A percentile compares a stretch with the other conserved stretches of the same genome.
phyloP scores from a whole-genome alignment of 495 filamentous ascomycete genomes.

The Pseudevernia furfuracea region DNA sequence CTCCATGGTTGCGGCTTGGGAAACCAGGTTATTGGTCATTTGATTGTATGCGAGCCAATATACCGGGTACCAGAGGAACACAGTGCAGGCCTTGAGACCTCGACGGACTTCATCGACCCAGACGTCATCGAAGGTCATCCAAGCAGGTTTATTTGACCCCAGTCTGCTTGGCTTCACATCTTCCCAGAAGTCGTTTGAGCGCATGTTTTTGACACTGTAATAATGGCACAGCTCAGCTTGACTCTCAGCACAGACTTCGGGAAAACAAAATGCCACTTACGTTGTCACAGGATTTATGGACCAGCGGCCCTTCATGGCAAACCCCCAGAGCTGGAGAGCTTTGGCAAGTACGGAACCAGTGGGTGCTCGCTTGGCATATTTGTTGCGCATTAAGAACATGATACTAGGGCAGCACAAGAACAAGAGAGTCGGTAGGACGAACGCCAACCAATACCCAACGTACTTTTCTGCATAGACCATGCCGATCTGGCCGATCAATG shows the following conservation, averaged over 20 bases:
- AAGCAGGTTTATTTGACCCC: slow-evolving; percentile 30
- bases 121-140: slow-evolving; percentile 51
- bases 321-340: slow-evolving; percentile 51
- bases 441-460: slow-evolving; percentile 65
- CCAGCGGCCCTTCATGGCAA: slow-evolving; percentile 49
- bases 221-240: not conserved
- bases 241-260: not conserved
- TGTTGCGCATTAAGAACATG: slow-evolving; percentile 47
- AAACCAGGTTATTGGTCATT: slow-evolving; percentile 51
- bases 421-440: slow-evolving; percentile 57
- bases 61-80: slow-evolving; percentile 52
- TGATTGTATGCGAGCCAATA: slow-evolving; percentile 57
- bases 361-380: slow-evolving; percentile 53
- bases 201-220: not conserved
- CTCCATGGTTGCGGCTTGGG: slow-evolving; percentile 58
- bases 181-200: slow-evolving; percentile 1
- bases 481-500: slow-evolving; percentile 49
- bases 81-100: slow-evolving; percentile 51
- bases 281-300: slow-evolving; percentile 42
- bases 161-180: slow-evolving; percentile 18
- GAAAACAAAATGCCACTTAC: not conserved
- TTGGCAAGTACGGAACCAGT: slow-evolving; percentile 55
- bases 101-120: slow-evolving; percentile 58
- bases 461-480: slow-evolving; percentile 60
- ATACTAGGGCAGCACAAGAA: slow-evolving; percentile 47